Base-by-base conservation (phyloP, 768 basidiomycete genomes). In the Termitomyces bulborhizus region DNA sequence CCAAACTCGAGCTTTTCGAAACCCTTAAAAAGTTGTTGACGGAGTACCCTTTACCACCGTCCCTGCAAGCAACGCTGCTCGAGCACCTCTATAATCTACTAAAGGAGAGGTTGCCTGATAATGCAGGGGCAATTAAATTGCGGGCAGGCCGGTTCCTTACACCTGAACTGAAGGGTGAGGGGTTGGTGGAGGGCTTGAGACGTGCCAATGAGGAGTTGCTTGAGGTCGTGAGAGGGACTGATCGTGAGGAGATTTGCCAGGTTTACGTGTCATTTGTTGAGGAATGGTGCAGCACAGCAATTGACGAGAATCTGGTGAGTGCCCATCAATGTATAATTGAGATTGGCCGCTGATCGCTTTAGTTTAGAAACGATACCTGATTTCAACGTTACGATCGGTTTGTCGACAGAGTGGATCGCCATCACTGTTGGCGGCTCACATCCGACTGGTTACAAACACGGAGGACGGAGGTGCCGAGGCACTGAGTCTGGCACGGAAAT, bases 361-460 rank as follows among this genome's bases (percentile, higher is more conserved):
- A 44, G n/a, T 66, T 32, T 32, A 86, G 86, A 81, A 77, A 70
- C 58, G 65, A 51, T 90, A 85, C 67, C 71, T 88, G 39, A 66
- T 76, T 55, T 66, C 66, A 41, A 78, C 75, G 43, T 62, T 84
- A 57, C 70, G 72, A 41, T 64, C 66, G 40, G 57, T 76, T 39
- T 68, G 73, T 40, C 53, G 32, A 12, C 53, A 55, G 29, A 55
- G 55, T 26, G 55, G 37, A 31, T 69, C 70, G 47, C 64, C 66
- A 62, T 62, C 68, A 51, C 57, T 74, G 57, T 55, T 72, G 55
- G 61, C 67, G 16, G 59, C 61, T 41, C 71, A 73, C 59, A 62
- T 73, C 60, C 67, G 61, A 51, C 32, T 71, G 46, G 26, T 71
- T 63, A 64, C 59, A 48, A 46, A 57, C 45, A 46, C 53, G 4